These are phyloP conservation scores for Lichtheimia hyalospora DNA, from an alignment of 371 early-diverging fungal genomes.

Conservation along the genomic window DNA sequence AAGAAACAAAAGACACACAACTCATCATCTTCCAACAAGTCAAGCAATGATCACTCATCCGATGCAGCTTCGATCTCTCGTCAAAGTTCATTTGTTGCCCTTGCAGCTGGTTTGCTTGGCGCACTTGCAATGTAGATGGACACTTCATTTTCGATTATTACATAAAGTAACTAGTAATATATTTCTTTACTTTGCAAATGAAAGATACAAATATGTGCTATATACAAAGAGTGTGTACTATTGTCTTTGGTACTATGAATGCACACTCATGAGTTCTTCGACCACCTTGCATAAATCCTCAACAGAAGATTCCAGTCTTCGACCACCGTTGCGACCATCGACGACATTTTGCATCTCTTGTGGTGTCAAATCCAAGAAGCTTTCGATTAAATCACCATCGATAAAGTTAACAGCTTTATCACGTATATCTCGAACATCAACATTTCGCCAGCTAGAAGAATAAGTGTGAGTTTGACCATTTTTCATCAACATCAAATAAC, in stretches of 20 bases:
- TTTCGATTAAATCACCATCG: conserved; percentile 92
- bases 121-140: background rate
- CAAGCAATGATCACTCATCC: background rate
- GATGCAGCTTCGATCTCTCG: background rate
- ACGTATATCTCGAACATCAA: conserved; percentile 55
- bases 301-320: conserved; percentile 39
- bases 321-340: conserved; percentile 47
- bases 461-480: background rate
- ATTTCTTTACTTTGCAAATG: background rate
- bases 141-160: background rate
- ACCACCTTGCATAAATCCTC: conserved; percentile 52
- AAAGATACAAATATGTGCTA: background rate
- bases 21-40: background rate
- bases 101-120: background rate
- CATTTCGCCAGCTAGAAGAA: conserved; percentile 67
- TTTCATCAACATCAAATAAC: too few relatives aligned
- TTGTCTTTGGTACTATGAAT: conserved; percentile 28
- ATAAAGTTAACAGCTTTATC: conserved; percentile 68
- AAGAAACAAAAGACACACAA: background rate
- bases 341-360: conserved; percentile 68
- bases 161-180: background rate
- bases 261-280: conserved; percentile 49
- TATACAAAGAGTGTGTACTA: background rate
- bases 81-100: background rate
- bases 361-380: conserved; percentile 72